phyloP scores from a whole-genome alignment of 108 stramenopile species.

The Stephanodiscus triporus region DNA sequence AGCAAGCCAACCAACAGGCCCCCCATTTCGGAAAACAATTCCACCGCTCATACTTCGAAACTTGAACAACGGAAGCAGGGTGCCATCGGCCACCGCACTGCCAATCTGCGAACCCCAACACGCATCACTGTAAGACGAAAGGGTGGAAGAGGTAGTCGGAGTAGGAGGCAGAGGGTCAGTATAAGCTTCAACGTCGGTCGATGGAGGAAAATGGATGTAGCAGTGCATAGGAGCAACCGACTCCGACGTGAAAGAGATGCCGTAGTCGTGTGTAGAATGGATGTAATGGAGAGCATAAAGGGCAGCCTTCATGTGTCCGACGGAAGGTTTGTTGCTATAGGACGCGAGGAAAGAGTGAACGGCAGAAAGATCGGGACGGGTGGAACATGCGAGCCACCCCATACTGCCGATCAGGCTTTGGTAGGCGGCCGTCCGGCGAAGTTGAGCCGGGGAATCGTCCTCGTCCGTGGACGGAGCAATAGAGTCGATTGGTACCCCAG shows the following conservation, averaged over 20 bases:
- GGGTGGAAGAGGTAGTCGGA: background rate
- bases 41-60: conserved; percentile 19
- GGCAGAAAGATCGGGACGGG: conserved; percentile 17
- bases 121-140: conserved; percentile 12
- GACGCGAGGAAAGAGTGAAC: conserved; percentile 16
- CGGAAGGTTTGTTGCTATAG: conserved; percentile 2
- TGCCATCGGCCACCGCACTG: conserved; percentile 10
- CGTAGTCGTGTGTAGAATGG: conserved; percentile 9
- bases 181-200: conserved; percentile 11
- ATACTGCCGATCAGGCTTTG: conserved; percentile 24
- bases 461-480: conserved; percentile 2
- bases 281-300: conserved; percentile 21
- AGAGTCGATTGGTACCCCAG: conserved; percentile 29
- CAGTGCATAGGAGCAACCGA: background rate
- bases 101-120: too few relatives aligned
- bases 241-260: conserved; percentile 14
- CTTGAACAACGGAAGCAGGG: conserved; percentile 10
- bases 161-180: conserved; percentile 10
- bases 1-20: conserved; percentile 15
- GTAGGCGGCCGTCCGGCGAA: too few relatives aligned
- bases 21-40: conserved; percentile 7
- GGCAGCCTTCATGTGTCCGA: conserved; percentile 6
- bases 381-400: conserved; percentile 18
- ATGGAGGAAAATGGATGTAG: conserved; percentile 17
- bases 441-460: too few relatives aligned